A percentile compares a stretch with the other conserved stretches of the same genome.
These are phyloP conservation scores for Plasmodium inui DNA, from an alignment of 169 alveolate genomes.

Conservation along the genomic window DNA sequence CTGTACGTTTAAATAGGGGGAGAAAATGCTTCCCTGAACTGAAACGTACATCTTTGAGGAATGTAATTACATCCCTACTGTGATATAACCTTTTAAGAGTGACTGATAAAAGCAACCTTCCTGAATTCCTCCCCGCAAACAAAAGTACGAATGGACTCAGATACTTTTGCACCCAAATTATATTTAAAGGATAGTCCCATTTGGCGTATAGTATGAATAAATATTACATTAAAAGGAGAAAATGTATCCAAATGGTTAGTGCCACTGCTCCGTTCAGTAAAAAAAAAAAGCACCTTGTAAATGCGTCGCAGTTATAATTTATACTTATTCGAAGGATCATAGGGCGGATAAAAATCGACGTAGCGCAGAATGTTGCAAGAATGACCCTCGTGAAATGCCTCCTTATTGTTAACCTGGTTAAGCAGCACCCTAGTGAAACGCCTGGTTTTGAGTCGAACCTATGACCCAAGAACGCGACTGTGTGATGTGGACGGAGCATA, in stretches of 20 bases:
- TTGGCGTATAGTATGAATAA: no score
- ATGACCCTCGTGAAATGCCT: background rate
- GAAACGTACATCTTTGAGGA: no score
- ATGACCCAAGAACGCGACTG: background rate
- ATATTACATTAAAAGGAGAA: no score
- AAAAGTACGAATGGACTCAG: no score
- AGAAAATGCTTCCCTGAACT: no score
- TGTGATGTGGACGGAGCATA: background rate
- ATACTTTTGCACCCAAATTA: no score
- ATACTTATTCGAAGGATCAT: background rate
- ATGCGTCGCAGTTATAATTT: background rate
- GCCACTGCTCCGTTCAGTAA: background rate
- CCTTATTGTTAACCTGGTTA: background rate
- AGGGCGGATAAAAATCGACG: background rate
- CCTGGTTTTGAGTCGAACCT: background rate
- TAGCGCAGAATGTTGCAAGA: background rate
- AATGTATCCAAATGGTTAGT: background rate
- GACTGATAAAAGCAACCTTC: no score
- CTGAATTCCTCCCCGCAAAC: no score
- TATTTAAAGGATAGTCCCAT: no score
- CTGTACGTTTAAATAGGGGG: no score
- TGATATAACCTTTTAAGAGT: no score
- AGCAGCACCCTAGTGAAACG: background rate
- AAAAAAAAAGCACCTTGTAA: background rate
- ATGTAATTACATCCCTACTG: no score